These are phyloP conservation scores for Xylariomycetidae sp. DNA, from an alignment of 2,329 filamentous ascomycete species.

Conservation along the genomic window DNA sequence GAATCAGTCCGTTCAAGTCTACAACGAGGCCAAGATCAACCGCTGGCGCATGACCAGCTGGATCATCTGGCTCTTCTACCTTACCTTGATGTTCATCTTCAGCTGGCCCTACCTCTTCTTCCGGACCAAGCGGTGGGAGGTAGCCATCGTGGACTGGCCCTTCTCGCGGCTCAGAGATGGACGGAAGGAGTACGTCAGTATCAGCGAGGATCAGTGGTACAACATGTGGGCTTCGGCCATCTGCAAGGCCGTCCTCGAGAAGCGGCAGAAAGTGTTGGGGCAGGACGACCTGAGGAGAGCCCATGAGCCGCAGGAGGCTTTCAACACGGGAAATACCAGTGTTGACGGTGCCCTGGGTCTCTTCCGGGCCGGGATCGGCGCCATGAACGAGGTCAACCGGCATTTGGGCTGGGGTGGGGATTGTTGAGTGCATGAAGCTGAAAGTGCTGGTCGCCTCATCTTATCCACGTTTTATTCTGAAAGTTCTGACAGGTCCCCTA, in stretches of 20 bases:
- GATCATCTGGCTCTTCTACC: slow-evolving; percentile 60
- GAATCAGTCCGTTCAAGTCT: slow-evolving; percentile 55
- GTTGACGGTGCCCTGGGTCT: slow-evolving; percentile 38
- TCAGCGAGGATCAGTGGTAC: slow-evolving; percentile 58
- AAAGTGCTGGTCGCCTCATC: no score
- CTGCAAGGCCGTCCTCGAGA: slow-evolving; percentile 52
- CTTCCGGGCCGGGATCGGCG: slow-evolving; percentile 44
- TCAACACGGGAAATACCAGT: slow-evolving; percentile 32
- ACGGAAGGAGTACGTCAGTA: slow-evolving; percentile 44
- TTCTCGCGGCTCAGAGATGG: slow-evolving; percentile 39
- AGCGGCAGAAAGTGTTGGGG: slow-evolving; percentile 50
- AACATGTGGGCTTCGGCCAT: slow-evolving; percentile 59
- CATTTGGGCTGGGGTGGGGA: slow-evolving; percentile 49
- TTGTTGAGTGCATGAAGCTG: slow-evolving; percentile 20
- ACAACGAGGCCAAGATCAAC: slow-evolving; percentile 59
- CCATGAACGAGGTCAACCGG: slow-evolving; percentile 48
- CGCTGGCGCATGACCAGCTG: slow-evolving; percentile 59
- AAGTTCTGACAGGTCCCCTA: no score
- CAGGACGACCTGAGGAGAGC: slow-evolving; percentile 49
- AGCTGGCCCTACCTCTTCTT: slow-evolving; percentile 68
- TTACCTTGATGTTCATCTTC: slow-evolving; percentile 65
- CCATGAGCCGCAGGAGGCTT: slow-evolving; percentile 33
- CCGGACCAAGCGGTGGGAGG: slow-evolving; percentile 62
- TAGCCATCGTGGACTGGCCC: slow-evolving; percentile 57
- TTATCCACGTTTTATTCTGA: no score